Conservation (phyloP, 1,284 basidiomycete genomes). For the Omphalotus olearius region DNA sequence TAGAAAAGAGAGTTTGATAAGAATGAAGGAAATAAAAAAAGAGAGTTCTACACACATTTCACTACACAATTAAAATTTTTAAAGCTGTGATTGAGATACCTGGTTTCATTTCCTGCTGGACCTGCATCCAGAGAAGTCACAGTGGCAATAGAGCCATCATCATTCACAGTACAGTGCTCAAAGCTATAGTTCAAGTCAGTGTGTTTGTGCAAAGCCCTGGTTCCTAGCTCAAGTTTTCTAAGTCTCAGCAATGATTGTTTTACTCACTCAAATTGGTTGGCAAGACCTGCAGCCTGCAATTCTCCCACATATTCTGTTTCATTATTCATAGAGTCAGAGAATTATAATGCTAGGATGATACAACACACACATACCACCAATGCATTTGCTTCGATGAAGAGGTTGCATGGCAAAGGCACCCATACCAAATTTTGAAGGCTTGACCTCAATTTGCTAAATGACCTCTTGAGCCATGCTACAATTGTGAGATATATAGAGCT, state of each 20-base stretch:
- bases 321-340: background rate
- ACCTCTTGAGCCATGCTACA: background rate
- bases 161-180: conserved; percentile 21
- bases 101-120: conserved; percentile 47
- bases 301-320: conserved; percentile 56
- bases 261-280: background rate
- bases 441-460: conserved; percentile 38
- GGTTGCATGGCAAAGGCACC: conserved; percentile 47
- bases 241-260: background rate
- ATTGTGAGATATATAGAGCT: background rate
- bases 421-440: conserved; percentile 37
- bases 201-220: conserved; percentile 24
- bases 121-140: conserved; percentile 21
- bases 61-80: conserved; percentile 35
- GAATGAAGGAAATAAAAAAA: no score
- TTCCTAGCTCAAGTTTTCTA: background rate
- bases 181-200: conserved; percentile 46
- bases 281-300: conserved; percentile 20
- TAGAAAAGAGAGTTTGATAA: conserved; percentile 13
- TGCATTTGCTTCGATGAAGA: conserved; percentile 34
- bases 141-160: background rate
- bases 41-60: conserved; percentile 27
- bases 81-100: conserved; percentile 55
- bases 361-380: conserved; percentile 37
- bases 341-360: background rate